Evolutionary conservation across 2,329 filamentous ascomycete species (phyloP).

Genomic region (Fusarium concolor): DNA sequence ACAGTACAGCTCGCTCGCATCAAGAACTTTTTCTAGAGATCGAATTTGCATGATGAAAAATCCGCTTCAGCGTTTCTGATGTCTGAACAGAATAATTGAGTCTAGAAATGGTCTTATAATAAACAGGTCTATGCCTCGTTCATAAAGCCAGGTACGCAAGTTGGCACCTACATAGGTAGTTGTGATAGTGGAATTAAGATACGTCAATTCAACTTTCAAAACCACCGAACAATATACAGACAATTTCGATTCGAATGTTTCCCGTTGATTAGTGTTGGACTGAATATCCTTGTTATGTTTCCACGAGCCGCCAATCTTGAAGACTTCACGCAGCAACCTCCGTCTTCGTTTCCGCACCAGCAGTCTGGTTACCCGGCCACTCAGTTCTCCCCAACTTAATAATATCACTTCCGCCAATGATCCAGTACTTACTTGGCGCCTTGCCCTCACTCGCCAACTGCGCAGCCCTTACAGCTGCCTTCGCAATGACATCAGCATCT

Average conservation of each 20-base stretch:
- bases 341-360: constrained; percentile 20
- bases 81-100: no score
- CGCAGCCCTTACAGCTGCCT: constrained; percentile 72
- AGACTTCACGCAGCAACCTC: neutral
- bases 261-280: no score
- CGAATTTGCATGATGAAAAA: no score
- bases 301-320: neutral
- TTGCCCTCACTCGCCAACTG: constrained; percentile 68
- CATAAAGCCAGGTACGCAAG: no score
- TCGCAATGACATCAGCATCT: constrained; percentile 78
- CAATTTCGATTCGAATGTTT: no score
- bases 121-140: no score
- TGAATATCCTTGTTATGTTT: no score
- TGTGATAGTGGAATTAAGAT: no score
- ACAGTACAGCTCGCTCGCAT: neutral
- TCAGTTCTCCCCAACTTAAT: constrained; percentile 73
- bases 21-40: neutral
- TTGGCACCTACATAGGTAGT: no score
- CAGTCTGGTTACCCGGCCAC: constrained; percentile 55
- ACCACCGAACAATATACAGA: no score
- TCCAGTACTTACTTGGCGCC: constrained; percentile 70
- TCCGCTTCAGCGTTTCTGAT: no score
- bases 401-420: constrained; percentile 71
- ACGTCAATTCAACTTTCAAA: neutral
- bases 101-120: no score